Percentiles rank a stretch among this genome's conserved stretches.
phyloP scores from a whole-genome alignment of 2,329 filamentous ascomycete species.

The Dactylellina parvicollis region DNA sequence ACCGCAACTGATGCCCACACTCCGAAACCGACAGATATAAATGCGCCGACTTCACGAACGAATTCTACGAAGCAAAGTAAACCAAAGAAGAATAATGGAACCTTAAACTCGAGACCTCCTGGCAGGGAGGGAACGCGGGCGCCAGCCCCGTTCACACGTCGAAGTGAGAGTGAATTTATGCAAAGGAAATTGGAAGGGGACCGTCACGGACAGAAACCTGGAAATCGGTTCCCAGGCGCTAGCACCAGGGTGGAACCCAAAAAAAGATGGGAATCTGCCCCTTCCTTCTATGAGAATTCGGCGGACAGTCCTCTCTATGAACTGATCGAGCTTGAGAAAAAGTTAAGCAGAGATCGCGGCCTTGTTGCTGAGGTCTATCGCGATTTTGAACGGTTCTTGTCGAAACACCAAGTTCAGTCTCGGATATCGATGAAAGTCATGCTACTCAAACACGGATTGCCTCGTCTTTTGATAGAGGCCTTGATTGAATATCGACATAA shows the following conservation, averaged over 20 bases:
- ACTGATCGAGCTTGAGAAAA: constrained; percentile 1
- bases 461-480: constrained; percentile 1
- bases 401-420: constrained; percentile 5
- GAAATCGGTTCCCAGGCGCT: no score
- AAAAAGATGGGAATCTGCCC: background rate
- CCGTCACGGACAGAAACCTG: no score
- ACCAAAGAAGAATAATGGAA: no score
- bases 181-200: no score
- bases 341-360: constrained; percentile 4
- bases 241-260: no score
- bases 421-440: constrained; percentile 25
- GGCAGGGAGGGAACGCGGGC: no score
- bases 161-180: no score
- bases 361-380: constrained; percentile 23
- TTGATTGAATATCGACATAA: constrained; percentile 26
- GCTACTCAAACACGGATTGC: constrained; percentile 30
- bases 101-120: no score
- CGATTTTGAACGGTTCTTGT: constrained; percentile 22
- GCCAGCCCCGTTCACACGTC: no score
- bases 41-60: background rate
- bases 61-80: no score
- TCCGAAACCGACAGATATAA: background rate
- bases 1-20: constrained; percentile 5
- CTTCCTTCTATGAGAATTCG: constrained; percentile 3
- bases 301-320: background rate